Evolutionary conservation across 495 filamentous ascomycete genomes (phyloP).

Genomic region (Trichoderma gamsii): DNA sequence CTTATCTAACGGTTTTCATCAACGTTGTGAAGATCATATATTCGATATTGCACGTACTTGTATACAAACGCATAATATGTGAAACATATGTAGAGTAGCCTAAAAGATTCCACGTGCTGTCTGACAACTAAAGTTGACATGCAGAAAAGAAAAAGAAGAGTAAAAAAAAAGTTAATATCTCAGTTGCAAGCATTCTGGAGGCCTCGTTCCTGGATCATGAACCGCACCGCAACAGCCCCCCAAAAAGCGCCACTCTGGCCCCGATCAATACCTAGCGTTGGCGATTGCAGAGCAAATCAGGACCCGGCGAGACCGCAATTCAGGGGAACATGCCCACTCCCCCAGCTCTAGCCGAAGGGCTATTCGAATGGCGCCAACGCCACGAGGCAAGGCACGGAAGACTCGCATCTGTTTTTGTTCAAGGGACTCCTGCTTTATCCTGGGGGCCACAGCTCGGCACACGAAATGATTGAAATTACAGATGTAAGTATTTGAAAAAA

Average conservation of each 20-base stretch:
- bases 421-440: background rate
- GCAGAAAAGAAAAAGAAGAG: background rate
- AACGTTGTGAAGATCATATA: too few species aligned
- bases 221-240: background rate
- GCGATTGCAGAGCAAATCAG: slow-evolving; percentile 14
- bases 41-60: too few species aligned
- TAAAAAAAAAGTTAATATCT: background rate
- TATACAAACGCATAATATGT: too few species aligned
- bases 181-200: background rate
- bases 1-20: too few species aligned
- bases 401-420: background rate
- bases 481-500: too few species aligned
- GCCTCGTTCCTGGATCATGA: slow-evolving; percentile 10
- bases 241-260: background rate
- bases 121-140: background rate
- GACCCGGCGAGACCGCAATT: slow-evolving; percentile 10
- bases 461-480: too few species aligned
- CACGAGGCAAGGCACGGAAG: slow-evolving; percentile 8
- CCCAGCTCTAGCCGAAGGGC: slow-evolving; percentile 4
- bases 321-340: slow-evolving; percentile 9
- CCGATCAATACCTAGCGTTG: background rate
- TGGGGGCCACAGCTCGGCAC: too few species aligned
- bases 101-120: too few species aligned
- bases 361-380: background rate
- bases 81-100: too few species aligned